A percentile compares a stretch with the other conserved stretches of the same genome.
Conservation (phyloP, 2,329 filamentous ascomycete species). For the Phialophora tarda region DNA sequence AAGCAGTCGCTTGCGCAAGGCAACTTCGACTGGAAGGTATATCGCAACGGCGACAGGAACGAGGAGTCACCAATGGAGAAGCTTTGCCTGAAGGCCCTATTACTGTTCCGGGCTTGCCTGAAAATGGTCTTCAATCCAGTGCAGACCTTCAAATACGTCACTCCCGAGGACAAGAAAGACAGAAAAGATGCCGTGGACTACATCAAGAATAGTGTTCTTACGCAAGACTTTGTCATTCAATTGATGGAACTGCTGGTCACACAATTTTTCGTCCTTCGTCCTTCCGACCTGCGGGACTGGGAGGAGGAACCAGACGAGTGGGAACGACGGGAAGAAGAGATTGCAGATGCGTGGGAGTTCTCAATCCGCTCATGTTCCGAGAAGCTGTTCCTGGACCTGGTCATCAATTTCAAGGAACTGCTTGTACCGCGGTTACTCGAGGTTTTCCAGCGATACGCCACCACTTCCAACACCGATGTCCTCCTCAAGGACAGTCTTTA, state of each 20-base stretch:
- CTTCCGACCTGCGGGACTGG: constrained; percentile 87
- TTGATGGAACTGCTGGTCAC: constrained; percentile 86
- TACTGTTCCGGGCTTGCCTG: constrained; percentile 80
- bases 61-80: constrained; percentile 71
- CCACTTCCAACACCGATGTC: constrained; percentile 70
- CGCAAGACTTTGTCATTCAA: constrained; percentile 74
- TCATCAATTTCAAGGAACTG: constrained; percentile 84
- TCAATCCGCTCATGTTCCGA: constrained; percentile 91
- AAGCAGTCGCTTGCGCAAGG: constrained; percentile 30
- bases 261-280: constrained; percentile 84
- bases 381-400: constrained; percentile 88
- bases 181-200: constrained; percentile 70
- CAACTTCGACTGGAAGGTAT: constrained; percentile 46
- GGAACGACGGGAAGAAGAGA: constrained; percentile 86
- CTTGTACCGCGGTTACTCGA: constrained; percentile 77
- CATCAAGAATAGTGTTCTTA: constrained; percentile 76
- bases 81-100: constrained; percentile 79
- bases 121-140: constrained; percentile 82
- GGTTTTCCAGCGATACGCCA: constrained; percentile 80
- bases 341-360: constrained; percentile 87
- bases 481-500: constrained; percentile 93
- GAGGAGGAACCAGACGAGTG: constrained; percentile 94
- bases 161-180: constrained; percentile 75
- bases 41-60: constrained; percentile 54
- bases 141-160: constrained; percentile 83